A percentile compares a stretch with the other conserved stretches of the same genome.
Evolutionary conservation across 1,139 yeast species (phyloP).

Genomic region (Lodderomyces pseudojiufengensis): DNA sequence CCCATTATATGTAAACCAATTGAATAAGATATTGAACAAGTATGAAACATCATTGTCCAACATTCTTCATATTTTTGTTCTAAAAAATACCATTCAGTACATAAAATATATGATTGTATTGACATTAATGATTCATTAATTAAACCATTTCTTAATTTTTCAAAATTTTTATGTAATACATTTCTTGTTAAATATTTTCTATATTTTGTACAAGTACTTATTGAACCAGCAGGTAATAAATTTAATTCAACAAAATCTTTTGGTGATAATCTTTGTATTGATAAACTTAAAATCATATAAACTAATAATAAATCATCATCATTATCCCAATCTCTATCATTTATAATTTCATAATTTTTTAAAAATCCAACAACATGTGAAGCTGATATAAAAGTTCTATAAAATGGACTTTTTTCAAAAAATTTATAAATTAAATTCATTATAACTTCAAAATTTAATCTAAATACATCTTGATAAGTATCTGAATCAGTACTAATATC

Average conservation of each 20-base stretch:
- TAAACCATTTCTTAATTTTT: constrained; percentile 43
- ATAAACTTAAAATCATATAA: constrained; percentile 41
- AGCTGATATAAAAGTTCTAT: constrained; percentile 31
- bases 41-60: constrained; percentile 48
- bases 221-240: constrained; percentile 15
- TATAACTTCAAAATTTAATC: constrained; percentile 24
- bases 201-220: constrained; percentile 24
- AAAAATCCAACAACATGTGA: constrained; percentile 27
- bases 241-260: constrained; percentile 28
- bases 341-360: constrained; percentile 24
- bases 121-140: constrained; percentile 45
- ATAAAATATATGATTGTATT: constrained; percentile 47
- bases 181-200: constrained; percentile 28
- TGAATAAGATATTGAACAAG: constrained; percentile 48
- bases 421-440: constrained; percentile 29
- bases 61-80: constrained; percentile 49
- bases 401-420: constrained; percentile 28
- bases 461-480: constrained; percentile 17
- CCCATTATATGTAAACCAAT: constrained; percentile 51
- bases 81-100: constrained; percentile 48
- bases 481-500: constrained; percentile 22
- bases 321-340: constrained; percentile 43
- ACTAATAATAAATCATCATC: constrained; percentile 49
- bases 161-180: constrained; percentile 34
- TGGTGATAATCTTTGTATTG: constrained; percentile 39